phyloP scores from a whole-genome alignment of 495 filamentous ascomycete genomes.

The Podospora pseudoanserina region DNA sequence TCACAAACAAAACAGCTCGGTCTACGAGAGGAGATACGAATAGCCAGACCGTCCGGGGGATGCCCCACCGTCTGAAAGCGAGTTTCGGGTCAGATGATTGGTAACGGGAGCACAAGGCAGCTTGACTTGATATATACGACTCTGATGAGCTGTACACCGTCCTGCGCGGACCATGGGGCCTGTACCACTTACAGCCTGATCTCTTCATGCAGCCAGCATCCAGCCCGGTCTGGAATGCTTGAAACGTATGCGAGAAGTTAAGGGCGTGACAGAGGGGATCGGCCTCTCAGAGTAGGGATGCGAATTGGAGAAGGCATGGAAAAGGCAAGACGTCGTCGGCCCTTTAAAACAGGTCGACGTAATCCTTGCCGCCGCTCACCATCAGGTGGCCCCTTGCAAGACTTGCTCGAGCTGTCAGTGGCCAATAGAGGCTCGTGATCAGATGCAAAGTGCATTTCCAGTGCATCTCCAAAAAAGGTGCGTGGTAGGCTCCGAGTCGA shows the following conservation, averaged over 20 bases:
- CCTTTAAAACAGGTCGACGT: background rate
- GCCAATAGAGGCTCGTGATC: constrained; percentile 21
- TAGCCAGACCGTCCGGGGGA: background rate
- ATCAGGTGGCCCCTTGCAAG: background rate
- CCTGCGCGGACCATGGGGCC: background rate
- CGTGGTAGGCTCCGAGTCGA: background rate
- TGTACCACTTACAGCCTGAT: background rate
- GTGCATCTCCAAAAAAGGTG: background rate
- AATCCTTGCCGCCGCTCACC: background rate
- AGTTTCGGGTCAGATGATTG: background rate
- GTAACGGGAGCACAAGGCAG: background rate
- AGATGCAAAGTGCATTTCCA: constrained; percentile 14
- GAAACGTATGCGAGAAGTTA: background rate
- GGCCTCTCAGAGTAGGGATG: background rate
- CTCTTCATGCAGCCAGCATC: background rate
- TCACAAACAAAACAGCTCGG: background rate
- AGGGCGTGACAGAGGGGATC: background rate
- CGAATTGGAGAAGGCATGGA: background rate
- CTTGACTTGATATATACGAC: background rate
- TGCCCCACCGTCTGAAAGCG: background rate
- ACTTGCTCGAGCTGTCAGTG: background rate
- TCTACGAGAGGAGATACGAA: background rate
- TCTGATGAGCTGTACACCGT: background rate
- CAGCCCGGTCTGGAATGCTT: background rate
- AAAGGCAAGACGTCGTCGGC: constrained; percentile 3